Evolutionary conservation across 179 eudicot species (phyloP).

Genomic region (Corrigiola litoralis): DNA sequence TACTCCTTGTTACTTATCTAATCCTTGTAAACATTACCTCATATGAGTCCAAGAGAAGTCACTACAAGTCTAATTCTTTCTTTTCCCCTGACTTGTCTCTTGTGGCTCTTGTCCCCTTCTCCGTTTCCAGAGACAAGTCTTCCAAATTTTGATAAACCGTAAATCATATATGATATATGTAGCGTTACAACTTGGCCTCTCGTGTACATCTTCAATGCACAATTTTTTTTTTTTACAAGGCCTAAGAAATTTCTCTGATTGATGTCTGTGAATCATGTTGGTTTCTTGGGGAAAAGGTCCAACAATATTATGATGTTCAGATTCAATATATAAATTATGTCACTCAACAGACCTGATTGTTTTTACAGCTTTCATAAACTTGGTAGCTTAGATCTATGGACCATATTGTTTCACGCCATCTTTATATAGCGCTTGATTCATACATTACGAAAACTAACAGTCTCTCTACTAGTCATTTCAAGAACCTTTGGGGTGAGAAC

Average conservation of each 20-base stretch:
- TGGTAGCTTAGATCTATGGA: no score
- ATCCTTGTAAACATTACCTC: slow-evolving; percentile 21
- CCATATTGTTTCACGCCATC: no score
- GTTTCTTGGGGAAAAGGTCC: not conserved
- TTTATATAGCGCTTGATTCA: no score
- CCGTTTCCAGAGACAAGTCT: slow-evolving; percentile 11
- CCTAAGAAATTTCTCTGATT: no score
- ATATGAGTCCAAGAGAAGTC: slow-evolving; percentile 32
- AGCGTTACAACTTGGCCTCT: not conserved
- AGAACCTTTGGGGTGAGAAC: no score
- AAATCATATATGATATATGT: not conserved
- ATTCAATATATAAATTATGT: not conserved
- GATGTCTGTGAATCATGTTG: not conserved
- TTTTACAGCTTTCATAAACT: no score
- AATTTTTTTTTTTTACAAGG: no score
- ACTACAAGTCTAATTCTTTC: not conserved
- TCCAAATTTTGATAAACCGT: not conserved
- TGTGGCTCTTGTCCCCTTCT: slow-evolving; percentile 16
- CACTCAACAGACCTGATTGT: no score
- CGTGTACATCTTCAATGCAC: not conserved
- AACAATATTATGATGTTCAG: not conserved
- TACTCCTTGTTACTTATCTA: not conserved
- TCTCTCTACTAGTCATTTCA: no score
- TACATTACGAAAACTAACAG: no score
- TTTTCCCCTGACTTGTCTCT: slow-evolving; percentile 1